Conservation (phyloP, 257 asterid species). For the Galeopsis tetrahit region DNA sequence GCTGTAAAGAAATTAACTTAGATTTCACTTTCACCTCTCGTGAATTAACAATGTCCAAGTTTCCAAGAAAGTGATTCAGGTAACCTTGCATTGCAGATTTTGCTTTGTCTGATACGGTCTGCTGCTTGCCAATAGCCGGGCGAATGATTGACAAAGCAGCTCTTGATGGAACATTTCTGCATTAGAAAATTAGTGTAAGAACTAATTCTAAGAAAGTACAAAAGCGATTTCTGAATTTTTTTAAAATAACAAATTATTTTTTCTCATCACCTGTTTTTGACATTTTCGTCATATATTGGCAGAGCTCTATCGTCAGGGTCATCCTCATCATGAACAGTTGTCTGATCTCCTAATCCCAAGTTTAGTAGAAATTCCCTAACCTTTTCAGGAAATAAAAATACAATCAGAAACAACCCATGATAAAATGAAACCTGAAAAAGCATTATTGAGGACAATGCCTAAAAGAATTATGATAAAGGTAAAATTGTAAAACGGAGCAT, state of each 20-base stretch:
- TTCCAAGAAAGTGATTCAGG: slow-evolving; percentile 88
- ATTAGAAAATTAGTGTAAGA: slow-evolving; percentile 30
- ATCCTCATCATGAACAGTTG: slow-evolving; percentile 76
- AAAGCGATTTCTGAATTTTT: neutral
- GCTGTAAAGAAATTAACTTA: slow-evolving; percentile 25
- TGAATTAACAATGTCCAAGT: slow-evolving; percentile 81
- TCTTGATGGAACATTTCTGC: slow-evolving; percentile 83
- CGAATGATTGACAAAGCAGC: slow-evolving; percentile 90
- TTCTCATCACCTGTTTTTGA: slow-evolving; percentile 60
- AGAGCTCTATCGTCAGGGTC: slow-evolving; percentile 87
- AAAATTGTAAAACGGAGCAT: slow-evolving; percentile 28
- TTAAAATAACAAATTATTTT: slow-evolving; percentile 1
- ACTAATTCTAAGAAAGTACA: slow-evolving; percentile 17
- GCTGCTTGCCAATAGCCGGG: slow-evolving; percentile 82
- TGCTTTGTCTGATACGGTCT: slow-evolving; percentile 69
- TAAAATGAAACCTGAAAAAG: slow-evolving; percentile 13
- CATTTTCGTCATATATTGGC: slow-evolving; percentile 64
- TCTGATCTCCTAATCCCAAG: slow-evolving; percentile 85
- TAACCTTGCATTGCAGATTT: slow-evolving; percentile 94
- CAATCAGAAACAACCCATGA: slow-evolving; percentile 21
- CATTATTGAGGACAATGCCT: neutral
- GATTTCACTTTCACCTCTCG: slow-evolving; percentile 65
- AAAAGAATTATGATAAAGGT: slow-evolving; percentile 11
- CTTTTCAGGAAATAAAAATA: slow-evolving; percentile 41
- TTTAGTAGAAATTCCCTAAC: slow-evolving; percentile 87